Base-by-base conservation (phyloP, 192 early-diverging fungal species). In the Allomyces arbusculus region DNA sequence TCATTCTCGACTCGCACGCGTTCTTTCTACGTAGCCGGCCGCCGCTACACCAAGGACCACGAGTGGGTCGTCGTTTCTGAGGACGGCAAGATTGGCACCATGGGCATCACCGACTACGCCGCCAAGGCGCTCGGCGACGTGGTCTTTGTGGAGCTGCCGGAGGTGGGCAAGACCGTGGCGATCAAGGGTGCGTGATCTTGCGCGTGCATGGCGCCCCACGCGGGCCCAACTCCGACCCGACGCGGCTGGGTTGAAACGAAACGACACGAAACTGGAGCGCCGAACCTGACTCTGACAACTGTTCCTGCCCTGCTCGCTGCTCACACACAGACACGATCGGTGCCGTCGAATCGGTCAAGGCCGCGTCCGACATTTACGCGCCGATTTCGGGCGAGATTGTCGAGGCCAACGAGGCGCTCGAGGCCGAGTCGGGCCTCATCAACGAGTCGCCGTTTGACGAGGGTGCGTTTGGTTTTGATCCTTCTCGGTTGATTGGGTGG, bases 291-390 rank as follows among this genome's bases (percentile, higher is more conserved):
- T 55, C 65, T 69, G 69, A 74, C 44, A 66, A 61, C 68, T 61
- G 64, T 3, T 55, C 64, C 64, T 55, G 22, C 40, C 5, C 22
- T 65, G 24, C 22, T 62, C 0, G 62, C n/a, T 24, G 62, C 22
- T 16, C 63, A 64, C 1, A 64, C 23, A 70, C 73, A 79, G 87
- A 84, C 2, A 61, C 70, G 64, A 78, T 91, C n/a, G 86, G 88
- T 67, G 86, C 86, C 44, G 87, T 97, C 62, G 94, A 97, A 75
- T 88, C 85, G 44, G 94, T 97, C 72, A 97, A 97, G 82, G 92
- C 94, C 64, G 89, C 91, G 61, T 84, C 80, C 67, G 94, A 97
- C 67, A 86, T 97, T 55, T 92, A 89, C 70, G 79, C 91, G 24
- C 94, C 94, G 65, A 74, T 92, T 25, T 74, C 79, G 63, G 94